A percentile compares a stretch with the other conserved stretches of the same genome.
These are phyloP conservation scores for Diversispora epigaea DNA, from an alignment of 192 early-diverging fungal species.

Conservation along the genomic window DNA sequence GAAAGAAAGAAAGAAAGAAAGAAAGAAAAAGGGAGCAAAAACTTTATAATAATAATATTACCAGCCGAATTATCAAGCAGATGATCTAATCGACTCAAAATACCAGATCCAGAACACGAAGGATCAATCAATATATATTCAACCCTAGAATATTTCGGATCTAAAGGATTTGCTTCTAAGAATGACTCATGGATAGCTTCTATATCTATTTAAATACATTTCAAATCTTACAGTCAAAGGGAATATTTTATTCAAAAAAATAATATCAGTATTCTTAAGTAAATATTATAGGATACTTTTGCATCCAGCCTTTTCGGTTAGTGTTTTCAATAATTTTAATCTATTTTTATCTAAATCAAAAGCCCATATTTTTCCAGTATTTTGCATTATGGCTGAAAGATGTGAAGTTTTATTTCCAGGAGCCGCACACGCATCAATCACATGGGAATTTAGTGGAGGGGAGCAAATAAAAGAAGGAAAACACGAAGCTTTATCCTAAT, in stretches of 20 bases:
- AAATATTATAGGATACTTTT: slow-evolving; percentile 51
- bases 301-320: slow-evolving; percentile 80
- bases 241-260: neutral
- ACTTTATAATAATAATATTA: slow-evolving; percentile 7
- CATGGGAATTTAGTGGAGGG: slow-evolving; percentile 57
- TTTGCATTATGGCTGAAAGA: slow-evolving; percentile 83
- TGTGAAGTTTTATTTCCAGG: slow-evolving; percentile 99
- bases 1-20: too few species aligned
- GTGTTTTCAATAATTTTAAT: slow-evolving; percentile 66
- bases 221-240: neutral
- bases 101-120: slow-evolving; percentile 94
- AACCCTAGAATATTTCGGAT: slow-evolving; percentile 65
- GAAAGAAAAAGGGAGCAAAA: neutral
- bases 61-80: slow-evolving; percentile 68
- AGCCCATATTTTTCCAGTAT: slow-evolving; percentile 83
- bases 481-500: slow-evolving; percentile 88
- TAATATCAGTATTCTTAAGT: neutral
- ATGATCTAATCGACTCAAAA: slow-evolving; percentile 84
- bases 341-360: slow-evolving; percentile 84
- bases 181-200: slow-evolving; percentile 71
- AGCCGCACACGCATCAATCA: slow-evolving; percentile 94
- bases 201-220: slow-evolving; percentile 53
- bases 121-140: slow-evolving; percentile 93
- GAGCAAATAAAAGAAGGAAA: slow-evolving; percentile 85
- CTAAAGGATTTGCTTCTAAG: slow-evolving; percentile 75